Conservation (phyloP, 306 rosid species). For the Pueraria montana region DNA sequence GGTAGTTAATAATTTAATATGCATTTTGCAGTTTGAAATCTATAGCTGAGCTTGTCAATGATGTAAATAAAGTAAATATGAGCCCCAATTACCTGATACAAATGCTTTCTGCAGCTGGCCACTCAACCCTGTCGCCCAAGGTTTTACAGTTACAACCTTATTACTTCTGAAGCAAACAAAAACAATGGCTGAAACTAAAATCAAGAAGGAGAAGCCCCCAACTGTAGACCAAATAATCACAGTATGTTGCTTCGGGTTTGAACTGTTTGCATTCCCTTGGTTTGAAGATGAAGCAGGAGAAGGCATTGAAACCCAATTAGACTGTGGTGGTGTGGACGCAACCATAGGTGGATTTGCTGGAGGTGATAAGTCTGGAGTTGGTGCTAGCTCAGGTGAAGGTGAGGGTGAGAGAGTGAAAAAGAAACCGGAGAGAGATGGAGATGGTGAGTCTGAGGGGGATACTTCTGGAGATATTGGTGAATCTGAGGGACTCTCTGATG, state of each 20-base stretch:
- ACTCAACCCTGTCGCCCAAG: slow-evolving; percentile 97
- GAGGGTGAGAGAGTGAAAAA: slow-evolving; percentile 56
- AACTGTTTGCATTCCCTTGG: slow-evolving; percentile 38
- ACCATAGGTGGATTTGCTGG: slow-evolving; percentile 53
- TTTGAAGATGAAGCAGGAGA: slow-evolving; percentile 59
- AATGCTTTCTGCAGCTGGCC: slow-evolving; percentile 97
- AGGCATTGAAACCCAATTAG: slow-evolving; percentile 48
- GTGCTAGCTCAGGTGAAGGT: slow-evolving; percentile 55
- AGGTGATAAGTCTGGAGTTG: slow-evolving; percentile 48
- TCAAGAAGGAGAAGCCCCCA: slow-evolving; percentile 61
- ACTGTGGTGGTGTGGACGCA: slow-evolving; percentile 46
- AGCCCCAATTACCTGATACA: slow-evolving; percentile 71
- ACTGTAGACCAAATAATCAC: slow-evolving; percentile 60
- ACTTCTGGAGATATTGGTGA: slow-evolving; percentile 55
- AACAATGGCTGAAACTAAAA: slow-evolving; percentile 56
- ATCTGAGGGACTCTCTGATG: slow-evolving; percentile 46
- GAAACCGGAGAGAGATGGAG: slow-evolving; percentile 48
- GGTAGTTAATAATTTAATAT: not conserved
- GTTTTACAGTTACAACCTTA: slow-evolving; percentile 82
- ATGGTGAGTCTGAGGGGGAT: slow-evolving; percentile 63
- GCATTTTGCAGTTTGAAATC: slow-evolving; percentile 31
- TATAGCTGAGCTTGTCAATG: not conserved
- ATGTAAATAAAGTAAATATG: slow-evolving; percentile 23
- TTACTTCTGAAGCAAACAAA: slow-evolving; percentile 62
- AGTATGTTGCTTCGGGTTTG: slow-evolving; percentile 48